phyloP scores from a whole-genome alignment of 2,329 filamentous ascomycete genomes.

The Aspergillus intermedius region DNA sequence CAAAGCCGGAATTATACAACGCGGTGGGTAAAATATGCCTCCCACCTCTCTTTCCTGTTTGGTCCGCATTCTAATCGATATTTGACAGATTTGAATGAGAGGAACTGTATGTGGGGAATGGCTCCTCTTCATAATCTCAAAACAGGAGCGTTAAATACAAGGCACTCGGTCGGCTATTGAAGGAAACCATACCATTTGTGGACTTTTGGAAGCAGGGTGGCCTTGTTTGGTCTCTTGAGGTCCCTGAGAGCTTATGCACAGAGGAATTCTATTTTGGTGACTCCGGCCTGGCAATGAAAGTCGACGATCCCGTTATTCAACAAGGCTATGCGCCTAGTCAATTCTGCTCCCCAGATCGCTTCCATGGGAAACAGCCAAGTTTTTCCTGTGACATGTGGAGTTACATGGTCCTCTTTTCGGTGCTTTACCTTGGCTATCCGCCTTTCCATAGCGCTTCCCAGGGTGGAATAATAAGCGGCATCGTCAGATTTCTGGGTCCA shows the following conservation, averaged over 20 bases:
- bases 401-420: conserved; percentile 23
- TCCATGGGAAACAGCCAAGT: conserved; percentile 19
- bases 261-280: conserved; percentile 25
- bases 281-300: conserved; percentile 21
- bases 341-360: conserved; percentile 22
- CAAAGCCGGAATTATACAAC: conserved; percentile 21
- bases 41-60: too few relatives aligned
- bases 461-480: conserved; percentile 14
- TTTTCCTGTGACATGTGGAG: conserved; percentile 27
- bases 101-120: conserved; percentile 25
- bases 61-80: conserved; percentile 7
- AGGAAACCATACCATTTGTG: conserved; percentile 16
- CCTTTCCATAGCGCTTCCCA: too few relatives aligned
- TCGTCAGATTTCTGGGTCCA: conserved; percentile 17
- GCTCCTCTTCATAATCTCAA: conserved; percentile 16
- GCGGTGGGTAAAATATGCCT: conserved; percentile 3
- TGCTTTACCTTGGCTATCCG: conserved; percentile 16
- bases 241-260: conserved; percentile 16
- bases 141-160: conserved; percentile 21
- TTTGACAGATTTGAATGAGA: conserved; percentile 19
- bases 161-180: conserved; percentile 18
- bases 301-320: conserved; percentile 10
- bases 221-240: conserved; percentile 14
- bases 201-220: conserved; percentile 21
- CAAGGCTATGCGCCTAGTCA: conserved; percentile 10